Percentiles rank a stretch among this genome's conserved stretches.
Conservation (phyloP, 2,329 filamentous ascomycete species). For the Fusarium foetens region DNA sequence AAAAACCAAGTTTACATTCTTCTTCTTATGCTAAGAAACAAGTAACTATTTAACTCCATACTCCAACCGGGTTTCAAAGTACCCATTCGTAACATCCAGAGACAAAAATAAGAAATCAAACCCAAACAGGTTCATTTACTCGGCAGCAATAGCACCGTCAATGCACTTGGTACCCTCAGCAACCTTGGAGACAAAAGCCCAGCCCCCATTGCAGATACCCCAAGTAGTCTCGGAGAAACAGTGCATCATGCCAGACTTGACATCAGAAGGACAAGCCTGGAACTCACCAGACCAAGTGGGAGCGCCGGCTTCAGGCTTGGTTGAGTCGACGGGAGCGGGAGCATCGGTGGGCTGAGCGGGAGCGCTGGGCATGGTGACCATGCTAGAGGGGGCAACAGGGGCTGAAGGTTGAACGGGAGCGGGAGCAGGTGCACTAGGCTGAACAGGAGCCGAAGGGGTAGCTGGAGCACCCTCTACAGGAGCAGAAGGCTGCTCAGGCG, state of each 20-base stretch:
- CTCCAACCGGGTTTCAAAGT: no score
- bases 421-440: no score
- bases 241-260: slow-evolving; percentile 19
- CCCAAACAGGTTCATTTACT: accelerated
- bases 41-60: accelerated
- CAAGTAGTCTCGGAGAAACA: slow-evolving; percentile 34
- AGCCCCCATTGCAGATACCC: slow-evolving; percentile 41
- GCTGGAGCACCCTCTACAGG: no score
- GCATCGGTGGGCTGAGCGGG: not conserved
- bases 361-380: not conserved
- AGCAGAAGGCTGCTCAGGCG: not conserved
- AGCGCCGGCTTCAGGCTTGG: not conserved
- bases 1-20: not conserved
- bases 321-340: not conserved
- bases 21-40: not conserved
- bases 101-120: not conserved
- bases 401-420: not conserved
- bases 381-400: not conserved
- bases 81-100: accelerated
- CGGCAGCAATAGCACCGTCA: slow-evolving; percentile 20
- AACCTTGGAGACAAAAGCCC: slow-evolving; percentile 33
- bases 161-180: slow-evolving; percentile 35
- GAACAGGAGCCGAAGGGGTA: no score
- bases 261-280: slow-evolving; percentile 19
- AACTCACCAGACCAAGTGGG: slow-evolving; percentile 28